A percentile compares a stretch with the other conserved stretches of the same genome.
Evolutionary conservation across 352 stramenopile species (phyloP).

Genomic region (Phytophthora foliorum): DNA sequence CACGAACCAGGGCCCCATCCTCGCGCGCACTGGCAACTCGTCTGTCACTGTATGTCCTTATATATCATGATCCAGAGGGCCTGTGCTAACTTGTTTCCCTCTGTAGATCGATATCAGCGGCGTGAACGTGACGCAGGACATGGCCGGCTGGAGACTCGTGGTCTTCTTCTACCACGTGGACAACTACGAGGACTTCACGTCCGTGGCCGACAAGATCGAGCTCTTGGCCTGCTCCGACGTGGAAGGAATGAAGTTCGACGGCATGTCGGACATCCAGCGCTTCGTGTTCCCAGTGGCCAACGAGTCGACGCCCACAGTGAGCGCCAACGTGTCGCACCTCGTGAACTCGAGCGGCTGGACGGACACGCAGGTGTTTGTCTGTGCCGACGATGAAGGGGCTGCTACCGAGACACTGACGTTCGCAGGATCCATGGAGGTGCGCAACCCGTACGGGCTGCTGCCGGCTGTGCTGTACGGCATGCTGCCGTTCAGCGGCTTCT

Average conservation of each 20-base stretch:
- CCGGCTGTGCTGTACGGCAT: slow-evolving; percentile 88
- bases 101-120: slow-evolving; percentile 68
- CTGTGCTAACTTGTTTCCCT: neutral
- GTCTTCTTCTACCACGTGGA: slow-evolving; percentile 90
- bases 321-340: slow-evolving; percentile 59
- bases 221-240: slow-evolving; percentile 73
- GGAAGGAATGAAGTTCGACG: slow-evolving; percentile 53
- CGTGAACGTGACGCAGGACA: slow-evolving; percentile 73
- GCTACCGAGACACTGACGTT: slow-evolving; percentile 67
- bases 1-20: slow-evolving; percentile 71
- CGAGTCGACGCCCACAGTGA: slow-evolving; percentile 44
- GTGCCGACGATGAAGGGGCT: slow-evolving; percentile 59
- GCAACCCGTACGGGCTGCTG: slow-evolving; percentile 85
- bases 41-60: slow-evolving; percentile 57
- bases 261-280: slow-evolving; percentile 74
- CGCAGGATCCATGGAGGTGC: slow-evolving; percentile 75
- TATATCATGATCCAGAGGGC: neutral
- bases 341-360: slow-evolving; percentile 80
- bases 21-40: slow-evolving; percentile 72
- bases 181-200: slow-evolving; percentile 67
- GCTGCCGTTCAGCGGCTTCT: slow-evolving; percentile 83
- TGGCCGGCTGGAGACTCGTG: slow-evolving; percentile 79
- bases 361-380: slow-evolving; percentile 86
- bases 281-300: slow-evolving; percentile 76
- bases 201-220: slow-evolving; percentile 76